Evolutionary conservation across 306 rosid species (phyloP), one percentile per base, ranked within the genome.

Genomic region (Trichosanthes truncata): DNA sequence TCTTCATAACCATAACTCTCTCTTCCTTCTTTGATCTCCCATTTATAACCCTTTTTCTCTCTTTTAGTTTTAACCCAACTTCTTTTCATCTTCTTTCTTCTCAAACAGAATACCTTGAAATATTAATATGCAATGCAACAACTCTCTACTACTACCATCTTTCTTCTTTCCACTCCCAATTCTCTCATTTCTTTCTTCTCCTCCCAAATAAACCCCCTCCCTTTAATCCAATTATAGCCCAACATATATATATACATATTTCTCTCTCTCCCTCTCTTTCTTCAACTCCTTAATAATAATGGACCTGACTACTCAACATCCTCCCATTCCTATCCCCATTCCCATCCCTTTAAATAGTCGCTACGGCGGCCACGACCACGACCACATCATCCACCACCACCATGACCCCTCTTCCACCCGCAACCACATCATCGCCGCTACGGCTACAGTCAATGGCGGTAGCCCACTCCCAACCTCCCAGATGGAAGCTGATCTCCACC

Each of bases 221-320:
- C 45, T 40, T 40, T 21, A 21, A 40, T 20, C 52, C 74, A 67
- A 40, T 68, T 68, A 36, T 68, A 11, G 36, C 18, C 65, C 31
- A 59, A 4, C 36, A 25, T 5, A 57, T 10, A 18, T 53, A 53
- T 23, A 17, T 56, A 56, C 56, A 15, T 9, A 62, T 62, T 12
- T 0, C 6, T 46, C n/a, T 15, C 17, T 9, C 33, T 69, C 20
- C 25, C 40, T 72, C 25, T 49, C 35, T 46, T 1, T 73, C 38
- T 35, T 20, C 45, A 4, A 7, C 45, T 62, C 21, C 69, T 14
- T 17, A 31, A 10, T 40, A 40, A 38, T 72, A 77, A 91, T 92
- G 97, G 97, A 90, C 79, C 85, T 86, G 48, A 87, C 92, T 18
- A 76, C 85, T 68, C 80, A 74, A 80, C 87, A 86, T 76, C 85